These are phyloP conservation scores for Galerina marginata DNA, from an alignment of 768 basidiomycete genomes.

Conservation along the genomic window DNA sequence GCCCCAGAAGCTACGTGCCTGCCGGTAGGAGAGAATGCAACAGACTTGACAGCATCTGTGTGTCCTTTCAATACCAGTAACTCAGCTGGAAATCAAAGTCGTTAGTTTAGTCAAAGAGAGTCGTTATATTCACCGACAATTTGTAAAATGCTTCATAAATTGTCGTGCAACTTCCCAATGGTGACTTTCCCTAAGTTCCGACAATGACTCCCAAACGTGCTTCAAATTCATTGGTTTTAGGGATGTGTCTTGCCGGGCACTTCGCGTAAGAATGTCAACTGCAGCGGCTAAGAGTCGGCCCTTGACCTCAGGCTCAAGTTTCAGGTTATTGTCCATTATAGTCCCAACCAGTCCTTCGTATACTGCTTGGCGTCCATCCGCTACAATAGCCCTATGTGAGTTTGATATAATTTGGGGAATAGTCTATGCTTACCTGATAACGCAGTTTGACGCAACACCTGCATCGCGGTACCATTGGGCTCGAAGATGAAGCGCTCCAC, in stretches of 20 bases:
- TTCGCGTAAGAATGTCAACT: too few relatives aligned
- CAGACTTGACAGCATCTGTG: not conserved
- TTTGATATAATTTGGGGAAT: not conserved
- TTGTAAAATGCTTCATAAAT: too few relatives aligned
- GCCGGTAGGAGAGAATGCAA: conserved; percentile 19
- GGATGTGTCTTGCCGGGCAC: too few relatives aligned
- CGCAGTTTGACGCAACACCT: conserved; percentile 5
- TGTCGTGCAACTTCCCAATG: too few relatives aligned
- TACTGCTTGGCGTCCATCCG: conserved; percentile 16
- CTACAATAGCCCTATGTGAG: not conserved
- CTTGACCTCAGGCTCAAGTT: too few relatives aligned
- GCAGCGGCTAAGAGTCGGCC: too few relatives aligned
- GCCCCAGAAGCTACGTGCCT: conserved; percentile 11
- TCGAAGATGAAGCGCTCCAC: conserved; percentile 5
- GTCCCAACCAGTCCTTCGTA: not conserved
- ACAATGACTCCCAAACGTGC: too few relatives aligned
- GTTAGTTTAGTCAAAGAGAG: not conserved
- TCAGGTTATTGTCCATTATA: too few relatives aligned
- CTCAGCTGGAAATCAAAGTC: too few relatives aligned
- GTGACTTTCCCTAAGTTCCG: too few relatives aligned
- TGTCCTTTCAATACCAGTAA: not conserved
- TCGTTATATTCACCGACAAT: too few relatives aligned
- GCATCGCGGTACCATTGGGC: not conserved
- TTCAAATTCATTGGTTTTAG: too few relatives aligned
- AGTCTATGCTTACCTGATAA: conserved; percentile 1